Conservation (phyloP, 179 eudicot genomes). For the Spinacia oleracea region DNA sequence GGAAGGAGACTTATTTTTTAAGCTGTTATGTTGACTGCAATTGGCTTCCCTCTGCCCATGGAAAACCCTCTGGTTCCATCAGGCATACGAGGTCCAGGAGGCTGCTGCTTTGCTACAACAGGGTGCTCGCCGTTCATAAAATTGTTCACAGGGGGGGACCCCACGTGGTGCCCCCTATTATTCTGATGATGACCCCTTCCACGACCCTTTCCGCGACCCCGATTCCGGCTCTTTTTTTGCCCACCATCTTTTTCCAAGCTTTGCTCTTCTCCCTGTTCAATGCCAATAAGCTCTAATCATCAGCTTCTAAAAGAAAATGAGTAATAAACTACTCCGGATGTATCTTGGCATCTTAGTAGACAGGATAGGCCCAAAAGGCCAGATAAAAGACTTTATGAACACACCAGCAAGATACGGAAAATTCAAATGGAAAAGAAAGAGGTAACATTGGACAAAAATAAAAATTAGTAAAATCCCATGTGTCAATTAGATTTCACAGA, state of each 20-base stretch:
- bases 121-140: slow-evolving; percentile 31
- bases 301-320: slow-evolving; percentile 3
- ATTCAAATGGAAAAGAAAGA: neutral
- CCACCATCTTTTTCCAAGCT: slow-evolving; percentile 53
- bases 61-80: slow-evolving; percentile 56
- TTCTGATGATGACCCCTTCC: slow-evolving; percentile 41
- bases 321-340: neutral
- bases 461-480: neutral
- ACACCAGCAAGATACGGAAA: neutral
- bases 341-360: too few relatives aligned
- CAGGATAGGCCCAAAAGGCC: too few relatives aligned
- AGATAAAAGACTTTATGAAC: neutral
- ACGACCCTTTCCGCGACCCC: slow-evolving; percentile 46
- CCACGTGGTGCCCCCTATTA: slow-evolving; percentile 33
- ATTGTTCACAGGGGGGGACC: slow-evolving; percentile 25
- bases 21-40: slow-evolving; percentile 34
- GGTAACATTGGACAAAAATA: neutral
- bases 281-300: slow-evolving; percentile 4
- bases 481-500: neutral
- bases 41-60: slow-evolving; percentile 52
- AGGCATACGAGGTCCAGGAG: slow-evolving; percentile 59
- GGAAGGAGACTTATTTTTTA: neutral
- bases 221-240: slow-evolving; percentile 47
- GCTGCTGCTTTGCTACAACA: slow-evolving; percentile 35
- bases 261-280: slow-evolving; percentile 65